phyloP scores from a whole-genome alignment of 257 asterid species.

The Henckelia pumila region DNA sequence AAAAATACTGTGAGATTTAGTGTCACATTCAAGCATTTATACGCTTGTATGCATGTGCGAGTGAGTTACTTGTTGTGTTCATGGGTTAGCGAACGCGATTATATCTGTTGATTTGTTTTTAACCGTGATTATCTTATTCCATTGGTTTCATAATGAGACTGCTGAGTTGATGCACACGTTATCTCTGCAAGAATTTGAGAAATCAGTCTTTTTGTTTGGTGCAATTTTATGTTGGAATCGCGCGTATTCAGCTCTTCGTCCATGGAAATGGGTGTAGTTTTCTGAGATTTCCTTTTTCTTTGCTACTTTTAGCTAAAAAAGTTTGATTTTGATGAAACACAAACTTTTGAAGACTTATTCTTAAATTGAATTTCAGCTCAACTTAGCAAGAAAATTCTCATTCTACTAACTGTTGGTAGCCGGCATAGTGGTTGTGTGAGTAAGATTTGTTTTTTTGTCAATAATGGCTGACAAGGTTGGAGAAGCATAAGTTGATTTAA shows the following conservation, averaged over 20 bases:
- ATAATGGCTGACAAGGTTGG: not conserved
- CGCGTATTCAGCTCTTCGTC: not conserved
- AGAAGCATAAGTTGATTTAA: not conserved
- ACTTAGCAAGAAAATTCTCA: not conserved
- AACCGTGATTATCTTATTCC: not conserved
- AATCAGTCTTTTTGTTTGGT: not conserved
- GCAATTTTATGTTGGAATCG: not conserved
- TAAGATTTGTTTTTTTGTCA: not conserved
- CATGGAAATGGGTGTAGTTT: slow-evolving; percentile 1
- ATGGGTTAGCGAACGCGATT: slow-evolving; percentile 8
- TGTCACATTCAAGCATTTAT: not conserved
- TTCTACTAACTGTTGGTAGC: not conserved
- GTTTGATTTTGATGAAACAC: not conserved
- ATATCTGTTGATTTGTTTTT: not conserved
- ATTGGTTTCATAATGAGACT: slow-evolving; percentile 21
- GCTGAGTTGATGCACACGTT: slow-evolving; percentile 12
- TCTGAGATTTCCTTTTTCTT: not conserved
- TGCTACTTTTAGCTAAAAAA: not conserved
- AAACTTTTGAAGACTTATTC: not conserved
- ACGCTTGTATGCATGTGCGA: not conserved
- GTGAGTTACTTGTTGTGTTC: too few relatives aligned
- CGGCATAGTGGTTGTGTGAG: not conserved
- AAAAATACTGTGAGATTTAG: slow-evolving; percentile 62
- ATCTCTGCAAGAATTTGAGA: not conserved
- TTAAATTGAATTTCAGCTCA: not conserved